Evolutionary conservation across 2,329 filamentous ascomycete species (phyloP).

Genomic region (Coniochaeta sp.): DNA sequence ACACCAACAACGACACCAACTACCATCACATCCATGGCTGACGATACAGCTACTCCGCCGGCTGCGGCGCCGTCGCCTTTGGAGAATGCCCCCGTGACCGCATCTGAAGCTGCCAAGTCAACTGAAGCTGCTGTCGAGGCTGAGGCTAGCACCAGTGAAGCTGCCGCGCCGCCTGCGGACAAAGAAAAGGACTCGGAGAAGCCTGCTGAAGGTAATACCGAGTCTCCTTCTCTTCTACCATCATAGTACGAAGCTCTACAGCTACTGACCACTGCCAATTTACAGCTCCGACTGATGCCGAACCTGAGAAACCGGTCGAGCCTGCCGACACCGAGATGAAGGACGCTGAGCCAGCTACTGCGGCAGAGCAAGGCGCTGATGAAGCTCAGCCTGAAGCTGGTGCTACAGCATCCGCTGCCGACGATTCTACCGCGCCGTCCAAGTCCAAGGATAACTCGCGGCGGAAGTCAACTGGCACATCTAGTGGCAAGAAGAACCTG

Average conservation of each 20-base stretch:
- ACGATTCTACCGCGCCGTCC: conserved; percentile 23
- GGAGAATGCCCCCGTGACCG: neutral
- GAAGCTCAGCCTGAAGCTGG: conserved; percentile 6
- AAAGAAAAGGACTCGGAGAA: conserved; percentile 4
- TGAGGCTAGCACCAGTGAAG: neutral
- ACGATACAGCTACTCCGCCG: neutral
- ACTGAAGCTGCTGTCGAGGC: neutral
- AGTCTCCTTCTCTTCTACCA: neutral
- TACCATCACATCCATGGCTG: neutral
- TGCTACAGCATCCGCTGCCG: conserved; percentile 18
- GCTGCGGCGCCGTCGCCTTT: neutral
- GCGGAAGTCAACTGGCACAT: conserved; percentile 66
- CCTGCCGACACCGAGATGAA: conserved; percentile 55
- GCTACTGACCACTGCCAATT: neutral
- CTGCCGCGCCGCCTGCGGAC: neutral
- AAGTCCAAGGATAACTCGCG: conserved; percentile 44
- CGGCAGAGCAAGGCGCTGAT: conserved; percentile 11
- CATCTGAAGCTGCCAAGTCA: neutral
- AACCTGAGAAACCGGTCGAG: conserved; percentile 21
- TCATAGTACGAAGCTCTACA: neutral
- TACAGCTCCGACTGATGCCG: conserved; percentile 17
- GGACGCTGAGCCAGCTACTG: conserved; percentile 55
- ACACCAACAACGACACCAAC: neutral
- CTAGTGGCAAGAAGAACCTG: conserved; percentile 71
- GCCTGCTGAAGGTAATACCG: conserved; percentile 13